phyloP scores from a whole-genome alignment of 73 alveolate genomes.

The Paraurostyla sp. region DNA sequence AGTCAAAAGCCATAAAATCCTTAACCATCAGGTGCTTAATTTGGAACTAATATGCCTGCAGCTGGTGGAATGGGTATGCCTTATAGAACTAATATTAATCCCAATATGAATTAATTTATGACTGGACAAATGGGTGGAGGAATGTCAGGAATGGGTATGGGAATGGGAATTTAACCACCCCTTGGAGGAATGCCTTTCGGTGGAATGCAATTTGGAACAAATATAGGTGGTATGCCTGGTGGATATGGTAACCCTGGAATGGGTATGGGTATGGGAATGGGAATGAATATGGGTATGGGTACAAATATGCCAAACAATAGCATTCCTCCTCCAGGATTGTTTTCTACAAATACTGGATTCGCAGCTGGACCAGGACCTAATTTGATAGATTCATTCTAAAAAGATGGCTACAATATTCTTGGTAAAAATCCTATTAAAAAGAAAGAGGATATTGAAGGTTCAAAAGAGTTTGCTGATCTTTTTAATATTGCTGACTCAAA shows the following conservation, averaged over 20 bases:
- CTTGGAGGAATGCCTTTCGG: conserved; percentile 34
- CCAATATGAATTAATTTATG: conserved; percentile 46
- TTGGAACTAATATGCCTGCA: conserved; percentile 23
- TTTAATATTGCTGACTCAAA: conserved; percentile 59
- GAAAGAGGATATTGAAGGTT: conserved; percentile 33
- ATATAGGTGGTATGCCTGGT: conserved; percentile 53
- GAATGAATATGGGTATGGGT: conserved; percentile 22
- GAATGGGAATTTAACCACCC: conserved; percentile 26
- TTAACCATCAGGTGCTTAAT: conserved; percentile 27
- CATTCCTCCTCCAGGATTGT: not conserved
- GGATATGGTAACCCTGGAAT: conserved; percentile 22
- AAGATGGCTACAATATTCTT: conserved; percentile 33
- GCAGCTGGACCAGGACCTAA: conserved; percentile 19
- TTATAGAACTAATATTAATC: conserved; percentile 47
- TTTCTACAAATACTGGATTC: not conserved
- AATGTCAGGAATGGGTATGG: conserved; percentile 49
- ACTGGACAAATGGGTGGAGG: conserved; percentile 67
- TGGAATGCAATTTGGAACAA: conserved; percentile 15
- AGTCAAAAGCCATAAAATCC: not conserved
- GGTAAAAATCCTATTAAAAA: conserved; percentile 2
- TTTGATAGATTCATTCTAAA: conserved; percentile 18
- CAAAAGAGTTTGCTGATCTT: conserved; percentile 65
- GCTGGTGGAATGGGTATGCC: conserved; percentile 1
- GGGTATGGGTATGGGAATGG: conserved; percentile 49
- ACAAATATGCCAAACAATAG: not conserved